Percentiles rank a stretch among this genome's conserved stretches.
These are phyloP conservation scores for Rhodotorula sp. DNA, from an alignment of 1,284 basidiomycete genomes.

Conservation along the genomic window DNA sequence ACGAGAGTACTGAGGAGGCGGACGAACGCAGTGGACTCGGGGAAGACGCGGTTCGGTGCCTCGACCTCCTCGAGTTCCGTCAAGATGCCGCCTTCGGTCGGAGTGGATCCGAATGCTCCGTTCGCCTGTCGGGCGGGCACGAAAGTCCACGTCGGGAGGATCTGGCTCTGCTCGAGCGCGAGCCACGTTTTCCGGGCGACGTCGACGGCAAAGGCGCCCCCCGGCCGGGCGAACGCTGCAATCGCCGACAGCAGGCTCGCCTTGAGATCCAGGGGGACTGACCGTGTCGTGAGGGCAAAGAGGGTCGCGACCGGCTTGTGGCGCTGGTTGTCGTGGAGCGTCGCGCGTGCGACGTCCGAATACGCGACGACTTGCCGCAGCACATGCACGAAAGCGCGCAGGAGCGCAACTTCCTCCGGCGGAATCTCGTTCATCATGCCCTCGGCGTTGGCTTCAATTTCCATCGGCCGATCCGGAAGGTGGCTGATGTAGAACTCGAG, in stretches of 20 bases:
- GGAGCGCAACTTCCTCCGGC: conserved; percentile 71
- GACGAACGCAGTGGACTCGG: conserved; percentile 82
- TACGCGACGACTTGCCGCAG: conserved; percentile 73
- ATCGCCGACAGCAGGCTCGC: conserved; percentile 80
- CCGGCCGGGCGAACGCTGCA: conserved; percentile 65
- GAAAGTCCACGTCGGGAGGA: conserved; percentile 50
- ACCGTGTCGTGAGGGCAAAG: conserved; percentile 72
- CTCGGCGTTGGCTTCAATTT: conserved; percentile 46
- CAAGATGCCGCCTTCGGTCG: conserved; percentile 41
- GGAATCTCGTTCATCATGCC: conserved; percentile 53
- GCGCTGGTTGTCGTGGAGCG: conserved; percentile 72
- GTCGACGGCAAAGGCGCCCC: conserved; percentile 66
- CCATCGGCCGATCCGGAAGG: conserved; percentile 44
- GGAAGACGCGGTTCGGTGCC: conserved; percentile 71
- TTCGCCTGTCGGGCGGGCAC: conserved; percentile 27
- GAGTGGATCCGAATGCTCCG: conserved; percentile 25
- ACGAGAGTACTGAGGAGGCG: conserved; percentile 73
- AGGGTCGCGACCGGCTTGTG: conserved; percentile 68
- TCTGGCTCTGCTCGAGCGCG: conserved; percentile 75
- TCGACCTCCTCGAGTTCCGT: conserved; percentile 81
- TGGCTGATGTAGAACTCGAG: conserved; percentile 57
- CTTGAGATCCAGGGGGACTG: conserved; percentile 86
- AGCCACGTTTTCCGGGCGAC: conserved; percentile 79
- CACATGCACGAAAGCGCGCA: conserved; percentile 76
- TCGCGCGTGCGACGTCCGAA: conserved; percentile 73